phyloP scores from a whole-genome alignment of 768 basidiomycete species.

The Auriculariales sp. region DNA sequence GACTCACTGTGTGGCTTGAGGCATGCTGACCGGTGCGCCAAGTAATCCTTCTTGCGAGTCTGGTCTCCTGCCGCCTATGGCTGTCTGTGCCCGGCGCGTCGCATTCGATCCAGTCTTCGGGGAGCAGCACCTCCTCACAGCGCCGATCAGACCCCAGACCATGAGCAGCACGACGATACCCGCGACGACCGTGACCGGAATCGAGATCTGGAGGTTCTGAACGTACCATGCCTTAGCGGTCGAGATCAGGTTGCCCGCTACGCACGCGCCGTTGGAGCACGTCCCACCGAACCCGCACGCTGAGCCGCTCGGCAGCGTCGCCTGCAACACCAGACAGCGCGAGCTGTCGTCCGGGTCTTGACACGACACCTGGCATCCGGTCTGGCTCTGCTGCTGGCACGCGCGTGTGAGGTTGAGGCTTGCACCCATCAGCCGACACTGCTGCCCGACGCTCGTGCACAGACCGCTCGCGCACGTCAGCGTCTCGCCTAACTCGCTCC shows the following conservation, averaged over 20 bases:
- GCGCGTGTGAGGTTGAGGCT: slow-evolving; percentile 54
- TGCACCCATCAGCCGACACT: slow-evolving; percentile 62
- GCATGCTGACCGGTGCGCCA: too few species aligned
- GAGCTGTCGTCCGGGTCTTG: slow-evolving; percentile 46
- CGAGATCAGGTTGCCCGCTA: slow-evolving; percentile 39
- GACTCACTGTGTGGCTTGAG: neutral
- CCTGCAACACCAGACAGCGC: slow-evolving; percentile 56
- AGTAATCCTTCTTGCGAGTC: neutral
- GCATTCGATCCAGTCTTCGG: neutral
- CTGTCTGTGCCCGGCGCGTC: neutral
- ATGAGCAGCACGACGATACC: slow-evolving; percentile 46
- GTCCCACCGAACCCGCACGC: slow-evolving; percentile 70
- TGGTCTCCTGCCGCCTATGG: neutral
- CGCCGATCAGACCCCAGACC: slow-evolving; percentile 29
- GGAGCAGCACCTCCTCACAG: slow-evolving; percentile 1
- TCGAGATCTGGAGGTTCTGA: slow-evolving; percentile 63
- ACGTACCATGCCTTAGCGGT: slow-evolving; percentile 64
- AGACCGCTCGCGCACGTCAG: slow-evolving; percentile 63
- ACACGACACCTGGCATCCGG: slow-evolving; percentile 67
- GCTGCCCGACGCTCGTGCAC: slow-evolving; percentile 59
- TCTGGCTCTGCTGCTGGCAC: slow-evolving; percentile 50
- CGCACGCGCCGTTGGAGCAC: slow-evolving; percentile 48
- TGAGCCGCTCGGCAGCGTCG: slow-evolving; percentile 64
- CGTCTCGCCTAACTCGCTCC: slow-evolving; percentile 23
- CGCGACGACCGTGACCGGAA: slow-evolving; percentile 63